Percentiles rank a stretch among this genome's conserved stretches.
phyloP scores from a whole-genome alignment of 1,284 basidiomycete species.

The Paramarasmius palmivorus region DNA sequence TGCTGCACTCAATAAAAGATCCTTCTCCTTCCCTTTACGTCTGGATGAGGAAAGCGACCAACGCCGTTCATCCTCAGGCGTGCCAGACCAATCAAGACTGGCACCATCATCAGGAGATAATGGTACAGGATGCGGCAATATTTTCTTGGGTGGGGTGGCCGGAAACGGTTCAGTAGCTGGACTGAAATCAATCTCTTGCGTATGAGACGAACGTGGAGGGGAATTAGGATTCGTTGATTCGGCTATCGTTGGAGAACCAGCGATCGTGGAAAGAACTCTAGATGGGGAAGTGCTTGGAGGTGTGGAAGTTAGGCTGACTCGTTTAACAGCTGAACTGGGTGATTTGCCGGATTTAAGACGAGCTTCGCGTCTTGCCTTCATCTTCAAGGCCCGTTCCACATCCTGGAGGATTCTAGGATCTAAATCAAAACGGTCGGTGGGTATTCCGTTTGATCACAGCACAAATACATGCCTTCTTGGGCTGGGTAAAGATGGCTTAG shows the following conservation, averaged over 20 bases:
- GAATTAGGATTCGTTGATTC: slow-evolving; percentile 18
- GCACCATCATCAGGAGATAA: slow-evolving; percentile 63
- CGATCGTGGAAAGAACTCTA: slow-evolving; percentile 18
- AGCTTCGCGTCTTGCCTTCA: slow-evolving; percentile 72
- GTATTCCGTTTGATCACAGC: slow-evolving; percentile 15
- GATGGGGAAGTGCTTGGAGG: slow-evolving; percentile 24
- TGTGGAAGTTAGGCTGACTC: slow-evolving; percentile 23
- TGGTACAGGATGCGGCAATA: slow-evolving; percentile 55
- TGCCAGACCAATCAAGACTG: slow-evolving; percentile 68
- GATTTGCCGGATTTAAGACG: slow-evolving; percentile 45
- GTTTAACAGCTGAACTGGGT: slow-evolving; percentile 22
- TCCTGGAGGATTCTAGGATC: slow-evolving; percentile 75
- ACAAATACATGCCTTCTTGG: slow-evolving; percentile 57
- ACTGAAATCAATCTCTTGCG: slow-evolving; percentile 66
- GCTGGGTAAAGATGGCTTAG: slow-evolving; percentile 35
- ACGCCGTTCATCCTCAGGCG: slow-evolving; percentile 55
- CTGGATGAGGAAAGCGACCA: slow-evolving; percentile 63
- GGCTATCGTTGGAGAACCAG: slow-evolving; percentile 34
- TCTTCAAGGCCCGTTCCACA: slow-evolving; percentile 67
- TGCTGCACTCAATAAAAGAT: slow-evolving; percentile 39
- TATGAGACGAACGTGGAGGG: slow-evolving; percentile 28
- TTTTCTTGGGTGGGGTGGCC: slow-evolving; percentile 6
- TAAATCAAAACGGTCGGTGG: slow-evolving; percentile 27
- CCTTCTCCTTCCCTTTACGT: slow-evolving; percentile 57
- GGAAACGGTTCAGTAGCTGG: slow-evolving; percentile 50